Percentiles rank a stretch among this genome's conserved stretches.
These are phyloP conservation scores for Penicillium manginii DNA, from an alignment of 495 filamentous ascomycete genomes.

Conservation along the genomic window DNA sequence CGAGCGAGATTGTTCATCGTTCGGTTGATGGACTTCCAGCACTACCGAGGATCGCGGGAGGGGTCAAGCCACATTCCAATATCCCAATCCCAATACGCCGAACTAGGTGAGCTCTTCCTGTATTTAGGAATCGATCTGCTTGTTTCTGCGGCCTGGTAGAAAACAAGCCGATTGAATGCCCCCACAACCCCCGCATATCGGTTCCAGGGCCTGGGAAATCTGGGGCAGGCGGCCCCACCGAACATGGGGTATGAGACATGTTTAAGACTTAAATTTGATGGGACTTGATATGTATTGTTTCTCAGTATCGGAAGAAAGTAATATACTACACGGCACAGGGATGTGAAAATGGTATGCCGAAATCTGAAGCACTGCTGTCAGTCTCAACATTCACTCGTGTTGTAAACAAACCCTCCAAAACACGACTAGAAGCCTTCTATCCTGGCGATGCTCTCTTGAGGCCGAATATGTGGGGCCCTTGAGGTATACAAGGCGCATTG, in stretches of 20 bases:
- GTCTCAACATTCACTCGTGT: too few relatives aligned
- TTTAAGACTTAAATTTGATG: neutral
- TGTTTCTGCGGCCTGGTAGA: neutral
- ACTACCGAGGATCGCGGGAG: neutral
- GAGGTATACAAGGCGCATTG: too few relatives aligned
- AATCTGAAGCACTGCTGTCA: too few relatives aligned
- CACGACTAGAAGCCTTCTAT: too few relatives aligned
- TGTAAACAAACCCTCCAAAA: too few relatives aligned
- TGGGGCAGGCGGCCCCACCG: slow-evolving; percentile 15
- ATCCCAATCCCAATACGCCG: neutral
- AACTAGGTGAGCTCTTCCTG: neutral
- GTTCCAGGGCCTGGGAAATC: neutral
- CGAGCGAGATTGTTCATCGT: neutral
- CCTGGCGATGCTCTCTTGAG: too few relatives aligned
- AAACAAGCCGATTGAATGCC: neutral
- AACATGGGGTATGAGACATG: neutral
- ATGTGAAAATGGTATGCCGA: too few relatives aligned
- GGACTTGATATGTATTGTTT: neutral
- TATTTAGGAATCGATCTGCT: neutral
- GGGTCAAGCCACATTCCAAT: neutral
- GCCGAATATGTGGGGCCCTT: too few relatives aligned
- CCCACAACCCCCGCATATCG: slow-evolving; percentile 17
- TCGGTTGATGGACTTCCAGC: neutral
- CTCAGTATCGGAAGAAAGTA: too few relatives aligned
- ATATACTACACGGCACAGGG: too few relatives aligned